Percentiles rank a stretch among this genome's conserved stretches.
phyloP scores from a whole-genome alignment of 768 basidiomycete genomes.

The Pleurotus salmoneostramineus region DNA sequence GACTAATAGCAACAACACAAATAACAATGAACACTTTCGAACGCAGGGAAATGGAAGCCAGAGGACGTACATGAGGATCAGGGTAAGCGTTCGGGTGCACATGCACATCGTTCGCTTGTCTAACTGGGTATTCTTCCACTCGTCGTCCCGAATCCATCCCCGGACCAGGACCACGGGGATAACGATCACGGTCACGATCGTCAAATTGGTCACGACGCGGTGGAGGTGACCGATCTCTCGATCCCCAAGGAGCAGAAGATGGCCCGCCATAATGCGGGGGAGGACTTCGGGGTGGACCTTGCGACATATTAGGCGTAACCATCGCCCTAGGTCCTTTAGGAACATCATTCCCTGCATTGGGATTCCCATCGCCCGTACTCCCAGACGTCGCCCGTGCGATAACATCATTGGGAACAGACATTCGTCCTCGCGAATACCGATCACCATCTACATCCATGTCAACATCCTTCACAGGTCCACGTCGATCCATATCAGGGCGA shows the following conservation, averaged over 20 bases:
- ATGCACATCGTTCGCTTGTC: constrained; percentile 1
- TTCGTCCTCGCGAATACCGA: constrained; percentile 17
- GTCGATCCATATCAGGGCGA: neutral
- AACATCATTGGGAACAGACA: constrained; percentile 8
- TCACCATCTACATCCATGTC: constrained; percentile 24
- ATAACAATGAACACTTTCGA: neutral
- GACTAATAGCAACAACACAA: neutral
- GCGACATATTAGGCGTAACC: constrained; percentile 13
- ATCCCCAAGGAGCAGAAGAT: neutral
- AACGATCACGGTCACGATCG: neutral
- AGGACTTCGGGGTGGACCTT: neutral
- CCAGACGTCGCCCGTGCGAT: constrained; percentile 14
- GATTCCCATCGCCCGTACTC: constrained; percentile 24
- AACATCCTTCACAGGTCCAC: constrained; percentile 7
- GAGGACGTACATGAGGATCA: neutral
- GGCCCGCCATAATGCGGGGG: neutral
- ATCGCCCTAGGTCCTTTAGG: constrained; percentile 26
- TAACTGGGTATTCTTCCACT: neutral
- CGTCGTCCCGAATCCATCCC: neutral
- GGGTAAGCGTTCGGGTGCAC: constrained; percentile 4
- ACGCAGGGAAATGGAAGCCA: neutral
- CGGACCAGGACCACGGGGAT: no score
- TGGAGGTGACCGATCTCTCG: constrained; percentile 11
- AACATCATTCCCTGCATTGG: constrained; percentile 7
- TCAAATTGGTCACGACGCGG: constrained; percentile 4